Base-by-base conservation (phyloP, 352 stramenopile genomes). In the Globisporangium mamillatum region DNA sequence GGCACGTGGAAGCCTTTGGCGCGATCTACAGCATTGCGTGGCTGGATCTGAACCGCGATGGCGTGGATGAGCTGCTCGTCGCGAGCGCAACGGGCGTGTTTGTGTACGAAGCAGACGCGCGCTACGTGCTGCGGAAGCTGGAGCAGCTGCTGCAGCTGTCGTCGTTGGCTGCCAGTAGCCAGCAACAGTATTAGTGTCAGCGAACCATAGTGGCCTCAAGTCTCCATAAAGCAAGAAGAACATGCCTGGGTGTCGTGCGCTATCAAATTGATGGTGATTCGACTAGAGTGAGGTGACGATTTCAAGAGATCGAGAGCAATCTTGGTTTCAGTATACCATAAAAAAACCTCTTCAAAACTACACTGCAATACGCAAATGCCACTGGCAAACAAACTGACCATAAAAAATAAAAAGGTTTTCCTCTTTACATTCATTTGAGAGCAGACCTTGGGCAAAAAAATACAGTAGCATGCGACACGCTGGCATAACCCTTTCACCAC, bases 21-120 rank as follows among this genome's bases (percentile, higher is more conserved):
- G 66, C 75, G 38, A 83, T 94, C 69, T 94, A 92, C 75, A 91
- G 82, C 63, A 73, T 94, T n/a, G 60, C 81, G 4, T 85, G 75
- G 71, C 66, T 82, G 53, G 86, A 94, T 66, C 57, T 92, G 14
- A 92, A 94, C 59, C 64, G 66, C 56, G 84, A 94, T 36, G 84
- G 84, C 44, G 77, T 91, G 6, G 57, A 76, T 2, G 86, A 94
- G 56, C 60, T 94, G 25, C 67, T 92, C 5, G 57, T 92, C 4
- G 81, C 84, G 1, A 90, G 82, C 29, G 78, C 82, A 36, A 91
- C 82, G 20, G 86, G 84, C 4, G 72, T 94, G 29, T 92, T 90
- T 58, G 76, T 94, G 12, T 81, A 82, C 32, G 82, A 91, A 73
- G 77, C 73, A 5, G 79, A 90, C 62, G 61, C 74, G n/a, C 22